phyloP scores from a whole-genome alignment of 208 protist species.

The Lotmaria passim region DNA sequence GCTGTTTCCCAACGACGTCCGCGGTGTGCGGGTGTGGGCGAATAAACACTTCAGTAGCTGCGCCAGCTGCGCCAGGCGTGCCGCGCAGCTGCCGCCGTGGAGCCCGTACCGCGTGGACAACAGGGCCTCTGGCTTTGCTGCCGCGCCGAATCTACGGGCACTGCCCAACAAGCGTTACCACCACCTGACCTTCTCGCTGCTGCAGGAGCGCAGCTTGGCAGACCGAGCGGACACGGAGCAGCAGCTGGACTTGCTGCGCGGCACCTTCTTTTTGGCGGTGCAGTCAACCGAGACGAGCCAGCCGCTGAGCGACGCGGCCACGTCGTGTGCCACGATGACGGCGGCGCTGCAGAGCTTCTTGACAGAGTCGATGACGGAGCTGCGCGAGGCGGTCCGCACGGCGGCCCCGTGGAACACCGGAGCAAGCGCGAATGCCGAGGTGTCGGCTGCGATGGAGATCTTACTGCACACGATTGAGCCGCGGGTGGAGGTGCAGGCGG shows the following conservation, averaged over 20 bases:
- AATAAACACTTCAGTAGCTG: constrained; percentile 41
- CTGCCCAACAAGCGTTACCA: constrained; percentile 51
- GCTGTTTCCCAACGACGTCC: constrained; percentile 46
- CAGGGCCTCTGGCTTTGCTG: constrained; percentile 36
- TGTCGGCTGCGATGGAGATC: constrained; percentile 54
- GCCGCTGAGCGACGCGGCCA: constrained; percentile 28
- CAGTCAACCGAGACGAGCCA: constrained; percentile 11
- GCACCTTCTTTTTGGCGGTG: constrained; percentile 36
- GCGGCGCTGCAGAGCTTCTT: constrained; percentile 27
- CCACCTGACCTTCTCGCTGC: constrained; percentile 27
- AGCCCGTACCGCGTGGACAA: constrained; percentile 36
- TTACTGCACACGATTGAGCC: constrained; percentile 50
- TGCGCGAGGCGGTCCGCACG: constrained; percentile 28
- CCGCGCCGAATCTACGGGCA: constrained; percentile 34
- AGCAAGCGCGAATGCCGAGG: constrained; percentile 25
- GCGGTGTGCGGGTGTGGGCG: constrained; percentile 51
- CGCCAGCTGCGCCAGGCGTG: constrained; percentile 30
- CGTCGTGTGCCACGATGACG: constrained; percentile 29
- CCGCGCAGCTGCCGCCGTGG: constrained; percentile 30
- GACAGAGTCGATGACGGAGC: constrained; percentile 10
- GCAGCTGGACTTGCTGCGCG: constrained; percentile 45
- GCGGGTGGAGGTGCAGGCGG: constrained; percentile 26
- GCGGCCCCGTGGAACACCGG: constrained; percentile 48
- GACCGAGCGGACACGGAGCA: constrained; percentile 31
- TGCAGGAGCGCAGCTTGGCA: constrained; percentile 39